Conservation (phyloP, 306 rosid genomes). For the Cucurbita argyrosperma region DNA sequence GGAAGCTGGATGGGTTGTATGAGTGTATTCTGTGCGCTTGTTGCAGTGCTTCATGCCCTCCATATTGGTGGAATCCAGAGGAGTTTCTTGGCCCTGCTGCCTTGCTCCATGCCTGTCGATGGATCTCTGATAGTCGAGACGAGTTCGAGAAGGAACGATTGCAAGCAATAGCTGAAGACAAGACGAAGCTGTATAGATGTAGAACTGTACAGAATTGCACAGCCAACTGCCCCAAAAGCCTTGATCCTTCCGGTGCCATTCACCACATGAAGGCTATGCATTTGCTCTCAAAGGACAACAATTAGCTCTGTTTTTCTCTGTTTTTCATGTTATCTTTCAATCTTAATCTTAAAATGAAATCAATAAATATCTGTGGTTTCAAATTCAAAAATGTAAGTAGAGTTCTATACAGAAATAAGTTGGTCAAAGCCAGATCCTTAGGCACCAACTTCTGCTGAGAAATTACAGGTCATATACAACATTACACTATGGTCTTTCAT, state of each 20-base stretch:
- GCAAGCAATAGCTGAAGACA: conserved; percentile 20
- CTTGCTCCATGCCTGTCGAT: conserved; percentile 22
- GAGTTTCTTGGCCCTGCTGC: conserved; percentile 25
- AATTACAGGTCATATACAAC: neutral
- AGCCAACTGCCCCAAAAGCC: conserved; percentile 25
- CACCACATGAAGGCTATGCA: conserved; percentile 23
- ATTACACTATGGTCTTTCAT: neutral
- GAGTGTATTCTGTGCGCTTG: conserved; percentile 36
- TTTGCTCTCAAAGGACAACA: neutral
- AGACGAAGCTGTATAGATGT: conserved; percentile 12
- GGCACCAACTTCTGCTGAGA: neutral
- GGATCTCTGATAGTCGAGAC: conserved; percentile 18
- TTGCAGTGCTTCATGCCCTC: conserved; percentile 26
- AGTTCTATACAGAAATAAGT: neutral
- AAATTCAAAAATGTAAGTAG: neutral
- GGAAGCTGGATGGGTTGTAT: conserved; percentile 26
- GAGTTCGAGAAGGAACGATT: conserved; percentile 11
- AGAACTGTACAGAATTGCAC: conserved; percentile 20
- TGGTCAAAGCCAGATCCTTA: neutral
- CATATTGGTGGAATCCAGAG: conserved; percentile 41
- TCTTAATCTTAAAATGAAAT: neutral
- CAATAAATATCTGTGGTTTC: neutral
- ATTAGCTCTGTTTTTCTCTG: neutral
- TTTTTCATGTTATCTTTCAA: neutral
- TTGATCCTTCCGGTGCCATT: conserved; percentile 23